Base-by-base conservation (phyloP, 2,329 filamentous ascomycete genomes). In the Chrysoporthe deuterocubensis region DNA sequence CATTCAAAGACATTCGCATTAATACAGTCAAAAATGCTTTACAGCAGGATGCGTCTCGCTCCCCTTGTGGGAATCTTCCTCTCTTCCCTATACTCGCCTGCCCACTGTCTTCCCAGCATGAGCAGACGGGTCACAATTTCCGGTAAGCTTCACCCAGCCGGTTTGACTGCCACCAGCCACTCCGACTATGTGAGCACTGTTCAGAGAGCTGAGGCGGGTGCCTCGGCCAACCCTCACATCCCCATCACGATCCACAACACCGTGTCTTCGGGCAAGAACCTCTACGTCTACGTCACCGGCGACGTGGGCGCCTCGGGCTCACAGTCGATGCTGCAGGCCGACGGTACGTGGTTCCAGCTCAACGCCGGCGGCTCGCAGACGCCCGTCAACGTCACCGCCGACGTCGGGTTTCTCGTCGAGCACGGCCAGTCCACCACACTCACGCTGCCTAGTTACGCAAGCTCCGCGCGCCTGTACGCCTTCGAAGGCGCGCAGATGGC, bases 211-310 rank as follows among this genome's bases (percentile, higher is more conserved):
- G 34, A 57, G 34, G 7, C 54, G 4, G 21, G 54, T 40, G 54
- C 4, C 34, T 57, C 34, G n/a, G 54, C 54, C 54, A 57, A 57
- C 54, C 54, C 54, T 18, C 18, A 40, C 34, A 32, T 57, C 40
- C 32, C 54, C 34, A 37, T 57, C 34, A 57, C 54, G 14, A 21
- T 57, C 54, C 54, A 57, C 34, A 57, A 57, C 34, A 57, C 34
- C 34, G 34, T 57, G 3, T 40, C 54, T 13, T 40, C 54, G 3
- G 54, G 54, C 32, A 57, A 57, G 34, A 4, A 57, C 8, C 16
- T 57, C 2, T 57, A 40, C 32, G 40, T 57, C 54, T 57, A 57
- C 54, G 13, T 57, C 16, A 40, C 54, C 2, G 54, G 54, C 4
- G 54, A 57, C 4, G 54, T 57, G 7, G 54, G n/a, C 18, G 40